A percentile compares a stretch with the other conserved stretches of the same genome.
phyloP scores from a whole-genome alignment of 257 asterid species.

The Paulownia fortunei region DNA sequence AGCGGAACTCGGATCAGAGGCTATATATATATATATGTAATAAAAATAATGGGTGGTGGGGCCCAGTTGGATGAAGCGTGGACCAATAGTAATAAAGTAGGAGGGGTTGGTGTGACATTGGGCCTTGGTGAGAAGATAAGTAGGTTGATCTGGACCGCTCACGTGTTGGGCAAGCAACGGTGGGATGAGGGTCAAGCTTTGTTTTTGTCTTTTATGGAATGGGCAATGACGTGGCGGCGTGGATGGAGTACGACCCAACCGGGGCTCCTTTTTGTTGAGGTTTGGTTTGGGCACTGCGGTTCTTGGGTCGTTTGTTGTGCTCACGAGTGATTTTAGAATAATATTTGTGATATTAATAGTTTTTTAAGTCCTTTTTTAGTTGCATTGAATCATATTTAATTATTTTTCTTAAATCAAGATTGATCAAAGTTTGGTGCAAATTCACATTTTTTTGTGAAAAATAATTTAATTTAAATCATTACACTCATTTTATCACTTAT shows the following conservation, averaged over 20 bases:
- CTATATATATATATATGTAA: background rate
- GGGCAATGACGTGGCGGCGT: constrained; percentile 22
- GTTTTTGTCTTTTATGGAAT: constrained; percentile 19
- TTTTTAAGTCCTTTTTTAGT: background rate
- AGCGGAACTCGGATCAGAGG: background rate
- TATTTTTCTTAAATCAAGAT: too few species aligned
- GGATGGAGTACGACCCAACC: background rate
- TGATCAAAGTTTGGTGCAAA: too few species aligned
- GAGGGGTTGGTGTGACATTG: constrained; percentile 44
- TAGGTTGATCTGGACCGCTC: constrained; percentile 46
- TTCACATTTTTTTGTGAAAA: too few species aligned
- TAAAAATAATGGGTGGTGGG: constrained; percentile 39
- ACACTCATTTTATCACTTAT: too few species aligned
- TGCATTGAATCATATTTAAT: too few species aligned
- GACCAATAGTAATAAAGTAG: constrained; percentile 46
- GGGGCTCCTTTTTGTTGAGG: background rate
- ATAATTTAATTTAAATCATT: too few species aligned
- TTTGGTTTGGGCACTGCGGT: too few species aligned
- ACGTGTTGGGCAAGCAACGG: constrained; percentile 36
- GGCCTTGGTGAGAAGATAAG: constrained; percentile 34
- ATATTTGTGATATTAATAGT: too few species aligned
- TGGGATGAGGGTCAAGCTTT: background rate
- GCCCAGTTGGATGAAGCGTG: constrained; percentile 40
- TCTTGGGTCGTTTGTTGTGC: too few species aligned
- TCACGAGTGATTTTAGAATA: too few species aligned